phyloP scores from a whole-genome alignment of 345 rosid genomes.

The Euphorbia tirucalli region DNA sequence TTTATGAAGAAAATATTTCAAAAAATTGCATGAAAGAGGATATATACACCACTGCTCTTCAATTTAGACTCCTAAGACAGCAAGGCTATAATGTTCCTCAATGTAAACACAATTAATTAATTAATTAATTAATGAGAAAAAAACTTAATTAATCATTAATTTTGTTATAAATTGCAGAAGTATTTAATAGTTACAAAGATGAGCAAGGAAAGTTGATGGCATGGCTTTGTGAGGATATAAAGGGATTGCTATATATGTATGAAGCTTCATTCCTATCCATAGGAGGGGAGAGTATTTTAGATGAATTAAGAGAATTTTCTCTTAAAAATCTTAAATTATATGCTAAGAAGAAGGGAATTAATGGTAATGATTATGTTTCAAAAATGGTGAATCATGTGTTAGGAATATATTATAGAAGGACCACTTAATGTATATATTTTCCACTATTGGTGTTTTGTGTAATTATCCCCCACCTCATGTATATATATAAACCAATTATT shows the following conservation, averaged over 20 bases:
- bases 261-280: slow-evolving; percentile 20
- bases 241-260: slow-evolving; percentile 17
- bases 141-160: too few species aligned
- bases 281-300: slow-evolving; percentile 22
- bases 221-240: slow-evolving; percentile 7
- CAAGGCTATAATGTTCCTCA: slow-evolving; percentile 10
- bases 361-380: slow-evolving; percentile 4
- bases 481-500: too few species aligned
- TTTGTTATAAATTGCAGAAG: slow-evolving; percentile 9
- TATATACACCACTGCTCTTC: slow-evolving; percentile 12
- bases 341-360: background rate
- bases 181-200: slow-evolving; percentile 15
- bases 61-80: slow-evolving; percentile 19
- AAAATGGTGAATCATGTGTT: slow-evolving; percentile 31
- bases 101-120: slow-evolving; percentile 1
- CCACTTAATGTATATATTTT: too few species aligned
- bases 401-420: too few species aligned
- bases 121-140: too few species aligned
- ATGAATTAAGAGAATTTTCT: slow-evolving; percentile 18
- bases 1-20: too few species aligned
- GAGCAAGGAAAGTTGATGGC: slow-evolving; percentile 11
- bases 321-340: background rate
- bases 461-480: too few species aligned
- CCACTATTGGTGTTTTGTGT: too few species aligned
- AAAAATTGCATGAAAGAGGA: background rate